These are phyloP conservation scores for Phytopythium helicoides DNA, from an alignment of 352 stramenopile species.

Conservation along the genomic window DNA sequence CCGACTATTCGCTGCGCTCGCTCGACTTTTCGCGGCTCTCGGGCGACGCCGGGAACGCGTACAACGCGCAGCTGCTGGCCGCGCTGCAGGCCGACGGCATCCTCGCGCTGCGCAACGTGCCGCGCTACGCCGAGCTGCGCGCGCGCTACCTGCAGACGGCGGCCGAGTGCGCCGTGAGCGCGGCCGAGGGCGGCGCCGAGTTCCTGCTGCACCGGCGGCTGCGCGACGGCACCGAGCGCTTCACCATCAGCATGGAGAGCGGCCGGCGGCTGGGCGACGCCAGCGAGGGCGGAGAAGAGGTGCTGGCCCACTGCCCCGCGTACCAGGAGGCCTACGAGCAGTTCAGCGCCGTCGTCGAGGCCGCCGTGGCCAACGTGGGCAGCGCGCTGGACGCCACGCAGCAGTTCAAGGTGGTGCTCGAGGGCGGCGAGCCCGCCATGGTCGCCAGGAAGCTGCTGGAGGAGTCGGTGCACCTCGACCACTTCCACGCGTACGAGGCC, in stretches of 20 bases:
- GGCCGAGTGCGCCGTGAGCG: conserved; percentile 51
- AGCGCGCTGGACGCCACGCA: conserved; percentile 54
- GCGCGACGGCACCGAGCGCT: conserved; percentile 66
- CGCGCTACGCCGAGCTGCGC: conserved; percentile 44
- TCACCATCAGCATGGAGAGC: conserved; percentile 70
- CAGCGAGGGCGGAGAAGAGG: conserved; percentile 26
- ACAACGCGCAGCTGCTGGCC: conserved; percentile 37
- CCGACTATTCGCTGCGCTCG: conserved; percentile 46
- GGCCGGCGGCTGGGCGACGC: conserved; percentile 36
- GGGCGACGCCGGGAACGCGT: conserved; percentile 17
- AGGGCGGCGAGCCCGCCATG: conserved; percentile 32
- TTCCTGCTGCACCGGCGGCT: conserved; percentile 70
- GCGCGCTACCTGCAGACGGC: conserved; percentile 55
- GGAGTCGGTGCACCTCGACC: conserved; percentile 73
- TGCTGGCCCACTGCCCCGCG: conserved; percentile 47
- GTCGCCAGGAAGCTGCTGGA: conserved; percentile 54
- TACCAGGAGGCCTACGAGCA: conserved; percentile 50
- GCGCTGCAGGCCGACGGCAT: conserved; percentile 70
- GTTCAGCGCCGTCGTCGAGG: conserved; percentile 58
- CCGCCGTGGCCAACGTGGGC: conserved; percentile 52
- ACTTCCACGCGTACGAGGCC: conserved; percentile 75
- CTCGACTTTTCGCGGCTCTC: conserved; percentile 58
- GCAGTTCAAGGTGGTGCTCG: conserved; percentile 39
- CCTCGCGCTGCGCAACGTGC: conserved; percentile 73
- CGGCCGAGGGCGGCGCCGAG: conserved; percentile 42